Conservation (phyloP, 129 eudicot species). For the Pulicaria dysenterica region DNA sequence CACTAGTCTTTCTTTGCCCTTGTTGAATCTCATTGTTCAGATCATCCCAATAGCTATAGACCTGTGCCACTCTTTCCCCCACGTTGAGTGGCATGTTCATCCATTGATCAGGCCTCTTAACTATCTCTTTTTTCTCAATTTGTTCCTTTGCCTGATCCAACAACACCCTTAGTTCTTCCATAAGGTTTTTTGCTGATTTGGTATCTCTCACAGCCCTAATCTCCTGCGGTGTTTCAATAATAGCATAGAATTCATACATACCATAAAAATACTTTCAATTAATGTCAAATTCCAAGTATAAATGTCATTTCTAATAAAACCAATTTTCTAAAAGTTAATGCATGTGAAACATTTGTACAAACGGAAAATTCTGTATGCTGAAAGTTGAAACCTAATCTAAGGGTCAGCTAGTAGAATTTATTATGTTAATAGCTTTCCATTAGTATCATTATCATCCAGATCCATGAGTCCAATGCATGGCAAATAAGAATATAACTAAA, state of each 20-base stretch:
- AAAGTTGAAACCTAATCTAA: background rate
- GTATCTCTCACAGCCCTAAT: background rate
- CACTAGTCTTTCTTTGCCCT: background rate
- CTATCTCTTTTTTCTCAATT: background rate
- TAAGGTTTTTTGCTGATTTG: background rate
- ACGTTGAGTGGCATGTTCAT: background rate
- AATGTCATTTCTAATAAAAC: background rate
- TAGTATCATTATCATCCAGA: background rate
- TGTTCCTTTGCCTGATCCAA: background rate
- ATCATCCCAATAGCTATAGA: background rate
- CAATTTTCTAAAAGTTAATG: too few relatives aligned
- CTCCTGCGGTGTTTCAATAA: background rate
- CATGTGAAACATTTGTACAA: too few relatives aligned
- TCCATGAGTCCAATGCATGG: background rate
- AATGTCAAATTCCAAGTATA: background rate
- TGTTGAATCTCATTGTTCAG: background rate
- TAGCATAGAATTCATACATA: background rate
- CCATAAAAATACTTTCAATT: background rate
- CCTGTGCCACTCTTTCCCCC: background rate
- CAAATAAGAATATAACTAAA: background rate
- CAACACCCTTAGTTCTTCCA: background rate
- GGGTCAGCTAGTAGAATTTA: background rate
- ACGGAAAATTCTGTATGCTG: too few relatives aligned
- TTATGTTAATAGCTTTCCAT: background rate
- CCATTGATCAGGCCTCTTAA: background rate